Evolutionary conservation across 139 green algal genomes (phyloP).

Genomic region (Micractinium conductrix): DNA sequence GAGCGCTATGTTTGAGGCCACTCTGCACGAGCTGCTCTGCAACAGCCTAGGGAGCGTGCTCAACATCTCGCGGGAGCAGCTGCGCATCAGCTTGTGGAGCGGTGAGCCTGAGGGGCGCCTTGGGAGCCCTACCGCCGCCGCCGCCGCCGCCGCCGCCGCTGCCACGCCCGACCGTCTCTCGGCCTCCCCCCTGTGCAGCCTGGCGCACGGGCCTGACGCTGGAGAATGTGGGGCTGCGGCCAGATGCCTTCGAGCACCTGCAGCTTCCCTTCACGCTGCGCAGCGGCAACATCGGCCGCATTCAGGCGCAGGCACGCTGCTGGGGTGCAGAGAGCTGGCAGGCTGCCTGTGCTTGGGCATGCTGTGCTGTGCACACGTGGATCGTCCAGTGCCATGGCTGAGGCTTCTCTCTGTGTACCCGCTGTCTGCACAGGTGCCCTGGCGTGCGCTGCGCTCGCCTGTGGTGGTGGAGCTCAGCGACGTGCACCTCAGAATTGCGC

Average conservation of each 20-base stretch:
- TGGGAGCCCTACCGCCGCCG: not conserved
- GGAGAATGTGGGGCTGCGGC: constrained; percentile 57
- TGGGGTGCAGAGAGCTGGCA: not conserved
- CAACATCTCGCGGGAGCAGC: constrained; percentile 61
- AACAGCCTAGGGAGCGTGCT: constrained; percentile 63
- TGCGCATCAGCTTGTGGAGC: constrained; percentile 61
- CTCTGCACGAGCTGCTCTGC: constrained; percentile 51
- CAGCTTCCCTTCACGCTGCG: constrained; percentile 57
- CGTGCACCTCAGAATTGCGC: constrained; percentile 27
- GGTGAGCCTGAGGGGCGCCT: constrained; percentile 29
- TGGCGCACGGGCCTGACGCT: constrained; percentile 62
- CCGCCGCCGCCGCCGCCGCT: not conserved
- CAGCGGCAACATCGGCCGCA: constrained; percentile 45
- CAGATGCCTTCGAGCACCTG: constrained; percentile 63
- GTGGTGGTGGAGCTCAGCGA: constrained; percentile 52
- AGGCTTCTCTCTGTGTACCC: not conserved
- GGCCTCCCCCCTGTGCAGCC: constrained; percentile 33
- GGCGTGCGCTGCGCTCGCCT: constrained; percentile 48
- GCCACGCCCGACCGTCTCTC: not conserved
- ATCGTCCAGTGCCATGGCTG: too few relatives aligned
- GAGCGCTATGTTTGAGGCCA: constrained; percentile 55
- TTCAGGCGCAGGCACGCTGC: constrained; percentile 43
- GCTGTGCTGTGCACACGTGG: too few relatives aligned
- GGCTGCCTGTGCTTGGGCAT: too few relatives aligned
- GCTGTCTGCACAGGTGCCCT: constrained; percentile 41